Evolutionary conservation across 2,329 filamentous ascomycete genomes (phyloP), one percentile per base, ranked within the genome.

Genomic region (Biscogniauxia sp.): DNA sequence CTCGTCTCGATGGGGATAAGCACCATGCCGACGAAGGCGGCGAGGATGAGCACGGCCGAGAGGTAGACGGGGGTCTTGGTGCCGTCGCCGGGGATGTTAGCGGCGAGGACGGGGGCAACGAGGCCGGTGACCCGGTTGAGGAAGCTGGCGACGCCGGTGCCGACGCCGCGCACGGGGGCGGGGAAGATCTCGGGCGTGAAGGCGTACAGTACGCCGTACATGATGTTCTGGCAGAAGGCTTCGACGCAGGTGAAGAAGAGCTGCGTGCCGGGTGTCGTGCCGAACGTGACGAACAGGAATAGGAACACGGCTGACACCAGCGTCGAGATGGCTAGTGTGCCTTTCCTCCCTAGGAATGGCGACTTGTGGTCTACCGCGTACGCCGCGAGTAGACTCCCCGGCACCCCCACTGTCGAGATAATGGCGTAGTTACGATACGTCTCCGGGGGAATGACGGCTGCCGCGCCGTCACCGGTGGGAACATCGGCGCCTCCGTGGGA

Each of bases 351-450:
- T 20, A 87, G 77, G 66, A 83, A 80, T 1, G 88, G 80, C 19
- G 84, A 88, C 19, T 80, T 80, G 63, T 86, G 80, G 72, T 90
- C 84, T 52, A 92, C 91, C 1, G 89, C 86, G 69, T 84, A 91
- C 62, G 88, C 89, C 17, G 88, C 92, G 9, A 94, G 78, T 20
- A 95, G 76, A 54, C 88, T 90, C 20, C 92, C 92, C 0, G 91
- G 92, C 1, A 95, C 86, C 49, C 92, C 91, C 54, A 88, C 84
- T 45, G 92, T 78, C 50, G 89, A 90, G 17, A 90, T 92, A 73
- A 96, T 93, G 73, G 88, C 88, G 73, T 93, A 94, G 80, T 92
- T 92, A 62, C 90, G 88, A 78, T 95, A 96, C 0, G 86, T 84
- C 20, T 78, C 77, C 61, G 74, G 72, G 3, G 80, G 69, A 37